These are phyloP conservation scores for Immersiporthe knoxdaviesiana DNA, from an alignment of 2,329 filamentous ascomycete species.

Conservation along the genomic window DNA sequence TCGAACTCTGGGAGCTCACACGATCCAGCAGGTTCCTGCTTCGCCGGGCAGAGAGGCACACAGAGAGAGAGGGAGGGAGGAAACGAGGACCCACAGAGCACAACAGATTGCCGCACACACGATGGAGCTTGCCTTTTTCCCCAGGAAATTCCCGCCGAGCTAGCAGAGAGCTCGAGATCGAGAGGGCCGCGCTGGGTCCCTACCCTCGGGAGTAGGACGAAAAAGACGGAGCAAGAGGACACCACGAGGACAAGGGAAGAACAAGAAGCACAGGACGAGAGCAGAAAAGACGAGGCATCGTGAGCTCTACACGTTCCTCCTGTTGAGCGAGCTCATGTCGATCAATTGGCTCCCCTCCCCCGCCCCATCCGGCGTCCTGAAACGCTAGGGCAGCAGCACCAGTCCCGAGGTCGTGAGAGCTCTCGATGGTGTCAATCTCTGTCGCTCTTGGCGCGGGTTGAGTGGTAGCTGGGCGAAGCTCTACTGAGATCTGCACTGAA, in stretches of 20 bases:
- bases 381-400: neutral
- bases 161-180: constrained; percentile 9
- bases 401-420: neutral
- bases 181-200: neutral
- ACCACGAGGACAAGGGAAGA: neutral
- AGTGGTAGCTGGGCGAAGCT: neutral
- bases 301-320: neutral
- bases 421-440: neutral
- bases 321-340: neutral
- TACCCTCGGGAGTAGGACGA: neutral
- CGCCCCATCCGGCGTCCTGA: neutral
- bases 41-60: constrained; percentile 1
- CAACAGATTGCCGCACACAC: constrained; percentile 19
- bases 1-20: neutral
- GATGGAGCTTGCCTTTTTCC: constrained; percentile 29
- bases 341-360: neutral
- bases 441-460: neutral
- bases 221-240: neutral
- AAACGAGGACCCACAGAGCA: constrained; percentile 23
- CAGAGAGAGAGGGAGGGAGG: too few relatives aligned
- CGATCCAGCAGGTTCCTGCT: neutral
- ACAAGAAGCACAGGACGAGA: too few relatives aligned
- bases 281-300: neutral
- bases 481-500: neutral
- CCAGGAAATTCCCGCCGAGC: constrained; percentile 28